phyloP scores from a whole-genome alignment of 768 basidiomycete genomes.

The Leccinum disarticulatum region DNA sequence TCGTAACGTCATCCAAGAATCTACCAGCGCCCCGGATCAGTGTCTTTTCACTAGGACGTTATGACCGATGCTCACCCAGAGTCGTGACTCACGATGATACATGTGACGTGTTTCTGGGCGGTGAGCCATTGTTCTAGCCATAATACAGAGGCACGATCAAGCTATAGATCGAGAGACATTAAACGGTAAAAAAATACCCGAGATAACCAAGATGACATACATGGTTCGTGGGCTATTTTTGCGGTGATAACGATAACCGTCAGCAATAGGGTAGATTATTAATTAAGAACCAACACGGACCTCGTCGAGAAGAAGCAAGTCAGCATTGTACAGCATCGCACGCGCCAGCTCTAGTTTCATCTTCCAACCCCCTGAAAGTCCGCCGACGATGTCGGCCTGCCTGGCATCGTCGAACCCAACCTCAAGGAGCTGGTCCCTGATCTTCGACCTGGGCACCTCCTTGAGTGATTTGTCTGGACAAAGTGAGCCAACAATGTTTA shows the following conservation, averaged over 20 bases:
- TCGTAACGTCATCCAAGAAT: constrained; percentile 93
- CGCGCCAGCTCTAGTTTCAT: constrained; percentile 97
- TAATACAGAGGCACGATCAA: constrained; percentile 79
- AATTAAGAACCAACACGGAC: constrained; percentile 38
- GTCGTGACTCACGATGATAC: constrained; percentile 94
- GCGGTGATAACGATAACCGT: constrained; percentile 28
- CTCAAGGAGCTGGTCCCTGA: constrained; percentile 75
- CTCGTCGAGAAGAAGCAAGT: constrained; percentile 83
- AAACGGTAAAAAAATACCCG: constrained; percentile 16
- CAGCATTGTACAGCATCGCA: constrained; percentile 96
- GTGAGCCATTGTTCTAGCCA: constrained; percentile 92
- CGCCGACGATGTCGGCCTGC: constrained; percentile 83
- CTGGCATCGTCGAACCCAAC: constrained; percentile 90
- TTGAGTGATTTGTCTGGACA: constrained; percentile 65
- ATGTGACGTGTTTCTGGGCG: constrained; percentile 80
- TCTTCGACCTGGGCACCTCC: constrained; percentile 62
- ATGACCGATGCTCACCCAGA: constrained; percentile 65
- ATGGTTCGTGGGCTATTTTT: constrained; percentile 81
- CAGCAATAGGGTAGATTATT: constrained; percentile 19
- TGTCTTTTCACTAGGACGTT: constrained; percentile 7
- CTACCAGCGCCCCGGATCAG: constrained; percentile 35
- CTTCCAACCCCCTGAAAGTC: constrained; percentile 97
- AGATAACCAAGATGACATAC: constrained; percentile 45
- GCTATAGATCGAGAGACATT: constrained; percentile 40
- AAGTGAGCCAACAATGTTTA: constrained; percentile 2